Percentiles rank a stretch among this genome's conserved stretches.
These are phyloP conservation scores for Solanum raphanifolium DNA, from an alignment of 257 asterid genomes.

Conservation along the genomic window DNA sequence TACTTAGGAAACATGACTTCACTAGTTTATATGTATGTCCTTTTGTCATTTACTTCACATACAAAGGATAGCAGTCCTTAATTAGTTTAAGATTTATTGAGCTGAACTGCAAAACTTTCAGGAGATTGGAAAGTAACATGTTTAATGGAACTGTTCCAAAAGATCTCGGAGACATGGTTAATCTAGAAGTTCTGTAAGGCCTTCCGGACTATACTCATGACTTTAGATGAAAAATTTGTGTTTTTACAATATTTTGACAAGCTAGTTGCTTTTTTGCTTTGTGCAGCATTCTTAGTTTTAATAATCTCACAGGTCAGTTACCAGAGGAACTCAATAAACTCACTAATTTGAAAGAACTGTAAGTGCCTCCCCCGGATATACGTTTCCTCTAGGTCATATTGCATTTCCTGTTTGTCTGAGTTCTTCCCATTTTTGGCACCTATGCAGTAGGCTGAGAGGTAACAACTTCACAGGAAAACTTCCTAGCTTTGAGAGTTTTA, in stretches of 20 bases:
- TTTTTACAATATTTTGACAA: neutral
- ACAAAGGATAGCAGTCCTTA: neutral
- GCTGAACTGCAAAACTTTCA: neutral
- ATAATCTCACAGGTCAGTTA: neutral
- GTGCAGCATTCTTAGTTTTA: constrained; percentile 1
- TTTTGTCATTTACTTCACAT: neutral
- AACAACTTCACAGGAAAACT: constrained; percentile 11
- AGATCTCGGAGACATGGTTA: neutral
- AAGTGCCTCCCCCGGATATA: neutral
- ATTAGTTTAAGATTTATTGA: neutral
- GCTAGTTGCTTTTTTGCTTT: neutral
- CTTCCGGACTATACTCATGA: neutral
- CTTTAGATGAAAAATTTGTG: neutral
- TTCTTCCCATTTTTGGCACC: neutral
- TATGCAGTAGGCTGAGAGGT: constrained; percentile 2
- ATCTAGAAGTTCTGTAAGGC: neutral
- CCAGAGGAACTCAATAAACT: neutral
- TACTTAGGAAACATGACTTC: constrained; percentile 2
- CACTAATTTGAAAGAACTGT: neutral
- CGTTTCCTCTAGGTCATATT: neutral
- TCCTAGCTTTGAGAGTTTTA: neutral
- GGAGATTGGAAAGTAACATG: constrained; percentile 2
- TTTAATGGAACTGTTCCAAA: constrained; percentile 3
- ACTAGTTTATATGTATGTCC: constrained; percentile 1
- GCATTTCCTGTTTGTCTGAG: neutral